A percentile compares a stretch with the other conserved stretches of the same genome.
Evolutionary conservation across 75 land plant genomes (phyloP).

Genomic region (Cunninghamia lanceolata): DNA sequence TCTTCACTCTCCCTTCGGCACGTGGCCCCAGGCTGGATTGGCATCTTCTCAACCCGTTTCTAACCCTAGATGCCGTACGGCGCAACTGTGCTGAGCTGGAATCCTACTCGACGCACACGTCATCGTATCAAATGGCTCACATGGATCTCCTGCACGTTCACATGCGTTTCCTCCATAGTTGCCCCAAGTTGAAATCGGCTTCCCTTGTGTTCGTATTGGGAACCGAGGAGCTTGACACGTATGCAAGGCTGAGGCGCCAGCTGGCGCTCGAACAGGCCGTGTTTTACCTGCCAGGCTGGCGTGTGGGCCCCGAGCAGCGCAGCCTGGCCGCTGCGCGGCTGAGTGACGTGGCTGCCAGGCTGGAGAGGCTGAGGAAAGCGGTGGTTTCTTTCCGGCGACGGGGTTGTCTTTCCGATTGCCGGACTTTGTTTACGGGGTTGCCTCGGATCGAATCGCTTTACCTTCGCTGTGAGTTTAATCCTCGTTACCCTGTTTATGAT

Average conservation of each 20-base stretch:
- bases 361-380: background rate
- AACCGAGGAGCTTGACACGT: background rate
- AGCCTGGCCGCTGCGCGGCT: background rate
- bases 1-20: background rate
- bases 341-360: background rate
- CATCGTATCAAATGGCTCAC: background rate
- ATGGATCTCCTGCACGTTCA: slow-evolving; percentile 4
- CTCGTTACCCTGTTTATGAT: slow-evolving; percentile 1
- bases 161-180: background rate
- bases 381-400: slow-evolving; percentile 2
- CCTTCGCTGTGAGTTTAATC: slow-evolving; percentile 15
- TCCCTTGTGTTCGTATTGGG: background rate
- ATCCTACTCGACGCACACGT: background rate
- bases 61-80: background rate
- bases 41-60: slow-evolving; percentile 10
- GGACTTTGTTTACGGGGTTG: background rate
- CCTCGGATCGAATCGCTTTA: background rate
- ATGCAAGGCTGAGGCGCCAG: background rate
- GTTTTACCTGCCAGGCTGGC: background rate
- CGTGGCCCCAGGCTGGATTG: background rate
- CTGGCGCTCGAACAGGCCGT: slow-evolving; percentile 12
- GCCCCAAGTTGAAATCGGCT: background rate
- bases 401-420: background rate
- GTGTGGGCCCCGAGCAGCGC: background rate
- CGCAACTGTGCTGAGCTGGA: background rate